These are phyloP conservation scores for Meyerozyma carpophila DNA, from an alignment of 1,139 yeast genomes.

Conservation along the genomic window DNA sequence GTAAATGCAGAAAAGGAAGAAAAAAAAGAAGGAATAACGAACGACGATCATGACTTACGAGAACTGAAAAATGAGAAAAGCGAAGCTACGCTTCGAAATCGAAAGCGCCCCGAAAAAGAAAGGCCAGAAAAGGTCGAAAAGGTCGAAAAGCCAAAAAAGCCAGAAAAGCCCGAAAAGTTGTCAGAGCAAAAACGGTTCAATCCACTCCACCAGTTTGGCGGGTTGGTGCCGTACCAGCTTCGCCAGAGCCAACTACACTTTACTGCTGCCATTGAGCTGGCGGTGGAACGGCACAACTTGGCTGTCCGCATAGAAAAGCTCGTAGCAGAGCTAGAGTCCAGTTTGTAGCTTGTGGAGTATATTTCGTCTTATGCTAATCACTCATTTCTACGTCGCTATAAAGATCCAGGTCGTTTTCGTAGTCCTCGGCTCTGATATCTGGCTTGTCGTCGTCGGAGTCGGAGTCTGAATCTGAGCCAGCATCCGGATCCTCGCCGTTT, in stretches of 20 bases:
- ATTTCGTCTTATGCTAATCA: not conserved
- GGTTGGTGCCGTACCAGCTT: slow-evolving; percentile 11
- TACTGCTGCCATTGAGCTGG: slow-evolving; percentile 5
- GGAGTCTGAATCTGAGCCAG: slow-evolving; percentile 14
- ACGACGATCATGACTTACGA: too few relatives aligned
- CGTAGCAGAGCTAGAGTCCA: not conserved
- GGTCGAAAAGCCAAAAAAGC: not conserved
- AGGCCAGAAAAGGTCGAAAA: slow-evolving; percentile 1
- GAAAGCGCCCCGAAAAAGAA: not conserved
- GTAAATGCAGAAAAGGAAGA: slow-evolving; percentile 3
- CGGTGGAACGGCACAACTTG: slow-evolving; percentile 5
- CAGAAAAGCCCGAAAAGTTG: not conserved
- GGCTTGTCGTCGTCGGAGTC: slow-evolving; percentile 24
- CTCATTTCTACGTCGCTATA: slow-evolving; percentile 34
- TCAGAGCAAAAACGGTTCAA: not conserved
- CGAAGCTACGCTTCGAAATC: too few relatives aligned
- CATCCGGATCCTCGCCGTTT: slow-evolving; percentile 30
- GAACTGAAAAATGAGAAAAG: too few relatives aligned
- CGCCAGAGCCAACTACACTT: slow-evolving; percentile 9
- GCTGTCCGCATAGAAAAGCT: slow-evolving; percentile 4
- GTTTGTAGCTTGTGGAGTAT: not conserved
- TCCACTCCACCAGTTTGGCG: slow-evolving; percentile 12
- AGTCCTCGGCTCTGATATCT: slow-evolving; percentile 38
- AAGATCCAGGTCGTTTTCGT: slow-evolving; percentile 45
- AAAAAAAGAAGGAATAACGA: not conserved